Base-by-base conservation (phyloP, 2,329 filamentous ascomycete species). In the Alternaria arbusti region DNA sequence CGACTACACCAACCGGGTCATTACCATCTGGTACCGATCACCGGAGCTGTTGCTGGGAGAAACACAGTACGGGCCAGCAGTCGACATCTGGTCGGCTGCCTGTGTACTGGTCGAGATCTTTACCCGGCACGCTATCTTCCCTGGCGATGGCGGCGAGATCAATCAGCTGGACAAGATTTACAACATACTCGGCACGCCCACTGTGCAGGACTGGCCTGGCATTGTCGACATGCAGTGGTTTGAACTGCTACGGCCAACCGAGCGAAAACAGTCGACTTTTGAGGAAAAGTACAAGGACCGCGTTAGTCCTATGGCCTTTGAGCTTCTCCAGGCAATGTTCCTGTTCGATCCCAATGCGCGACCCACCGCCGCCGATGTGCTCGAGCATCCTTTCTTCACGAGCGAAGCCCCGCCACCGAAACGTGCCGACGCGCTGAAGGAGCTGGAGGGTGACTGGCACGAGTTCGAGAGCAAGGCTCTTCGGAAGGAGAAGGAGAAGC, bases 1-100 rank as follows among this genome's bases (percentile, higher is more conserved):
- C 50, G 95, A 99, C 78, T 99, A 99, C 79, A 99, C 96, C 2
- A 99, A 99, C 77, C 91, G 96, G 36, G 96, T 99, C 72, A 97
- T 99, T 77, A 99, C 96, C 3, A 97, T 99, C 69, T 99, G 96
- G 96, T 99, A 99, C 75, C 92, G 96, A 17, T 96, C 96, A 0
- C 96, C 96, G 0, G 96, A 99, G 80, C 86, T 99, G 5, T 88
- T 99, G 1, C 87, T 99, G 1, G 96, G 96, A 2, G 93, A 91
- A 50, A 89, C 92, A n/a, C 96, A 99, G 79, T 99, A 99, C 81
- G 98, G 96, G 0, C 94, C 96, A 0, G 95, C 95, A 25, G 94
- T 99, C 67, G 96, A 99, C 79, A 91, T 98, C 36, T 99, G 96
- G 96, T 97, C 94, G 75, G 96, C 96, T 2, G 96, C 95, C 2